Percentiles rank a stretch among this genome's conserved stretches.
These are phyloP conservation scores for Pseudopithomyces maydicus DNA, from an alignment of 2,329 filamentous ascomycete species.

Conservation along the genomic window DNA sequence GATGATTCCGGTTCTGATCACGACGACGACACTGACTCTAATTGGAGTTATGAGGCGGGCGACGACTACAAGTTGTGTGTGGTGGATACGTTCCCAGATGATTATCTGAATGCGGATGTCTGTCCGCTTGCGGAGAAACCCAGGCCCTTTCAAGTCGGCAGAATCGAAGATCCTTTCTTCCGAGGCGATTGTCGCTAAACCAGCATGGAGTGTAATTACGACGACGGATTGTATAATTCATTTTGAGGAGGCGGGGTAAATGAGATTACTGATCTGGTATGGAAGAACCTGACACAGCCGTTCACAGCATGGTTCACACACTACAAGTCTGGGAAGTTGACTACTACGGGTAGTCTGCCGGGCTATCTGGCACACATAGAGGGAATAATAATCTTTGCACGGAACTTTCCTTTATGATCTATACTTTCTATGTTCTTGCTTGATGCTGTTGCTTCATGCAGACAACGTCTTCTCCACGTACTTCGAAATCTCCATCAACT, in stretches of 20 bases:
- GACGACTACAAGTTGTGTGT: too few species aligned
- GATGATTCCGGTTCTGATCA: too few species aligned
- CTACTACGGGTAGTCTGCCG: not conserved
- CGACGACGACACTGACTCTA: too few species aligned
- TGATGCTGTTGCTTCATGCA: not conserved
- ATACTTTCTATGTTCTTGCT: not conserved
- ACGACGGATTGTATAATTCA: not conserved
- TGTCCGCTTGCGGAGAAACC: too few species aligned
- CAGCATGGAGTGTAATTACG: not conserved
- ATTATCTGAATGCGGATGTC: too few species aligned
- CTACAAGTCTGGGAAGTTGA: not conserved
- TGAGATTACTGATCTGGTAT: not conserved
- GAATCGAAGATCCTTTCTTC: not conserved
- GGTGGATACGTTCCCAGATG: too few species aligned
- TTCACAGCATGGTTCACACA: not conserved
- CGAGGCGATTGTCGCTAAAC: not conserved
- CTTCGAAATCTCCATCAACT: constrained; percentile 45
- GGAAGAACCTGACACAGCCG: not conserved
- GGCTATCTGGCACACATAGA: not conserved
- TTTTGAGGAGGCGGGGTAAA: not conserved
- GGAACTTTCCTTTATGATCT: too few species aligned
- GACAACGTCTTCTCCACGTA: constrained; percentile 31
- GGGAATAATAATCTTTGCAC: not conserved
- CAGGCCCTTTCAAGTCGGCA: not conserved
- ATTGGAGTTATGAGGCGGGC: too few species aligned